Base-by-base conservation (phyloP, 129 eudicot genomes). In the Centaurea solstitialis region DNA sequence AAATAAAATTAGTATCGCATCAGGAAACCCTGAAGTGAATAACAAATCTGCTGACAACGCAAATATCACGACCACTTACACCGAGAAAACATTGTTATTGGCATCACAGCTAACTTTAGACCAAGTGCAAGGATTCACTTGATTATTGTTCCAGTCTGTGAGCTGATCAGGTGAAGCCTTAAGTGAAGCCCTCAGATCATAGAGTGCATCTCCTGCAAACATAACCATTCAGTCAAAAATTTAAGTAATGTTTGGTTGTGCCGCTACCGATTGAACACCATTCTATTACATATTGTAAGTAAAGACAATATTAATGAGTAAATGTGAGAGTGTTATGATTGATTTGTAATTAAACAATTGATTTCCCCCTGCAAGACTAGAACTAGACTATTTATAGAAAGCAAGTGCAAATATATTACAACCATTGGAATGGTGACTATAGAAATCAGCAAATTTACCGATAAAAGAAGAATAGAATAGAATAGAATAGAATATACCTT, bases 111-210 rank as follows among this genome's bases (percentile, higher is more conserved):
- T 86, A 82, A 96, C 89, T 79, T 88, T 91, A 66, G 96, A 78
- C 99, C 99, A 96, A 81, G 97, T 91, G 84, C 99, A 96, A 7
- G 99, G 99, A 62, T 83, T 87, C 39, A 96, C 99, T 82, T 83
- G 93, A 81, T 93, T 85, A 66, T 64, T 88, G 80, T 93, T 93
- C 99, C 99, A 96, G 83, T 91, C 93, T 69, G 86, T 12, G 37
- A 96, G 97, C 85, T 93, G 98, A 85, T 69, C 68, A 0, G 72
- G 33, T 37, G 98, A 91, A 84, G 97, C 99, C 81, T 91, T 89
- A 41, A 96, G 92, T 20, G 98, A 84, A 59, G 17, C 59, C 87
- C 84, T 91, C 88, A 96, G 85, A 43, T 92, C 88, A 86, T 33
- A 80, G 12, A 96, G 93, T n/a, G 97, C 96, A 50, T 89, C 93